Evolutionary conservation across 1,284 basidiomycete genomes (phyloP), one percentile per base, ranked within the genome.

Genomic region (Stygiomarasmius scandens): DNA sequence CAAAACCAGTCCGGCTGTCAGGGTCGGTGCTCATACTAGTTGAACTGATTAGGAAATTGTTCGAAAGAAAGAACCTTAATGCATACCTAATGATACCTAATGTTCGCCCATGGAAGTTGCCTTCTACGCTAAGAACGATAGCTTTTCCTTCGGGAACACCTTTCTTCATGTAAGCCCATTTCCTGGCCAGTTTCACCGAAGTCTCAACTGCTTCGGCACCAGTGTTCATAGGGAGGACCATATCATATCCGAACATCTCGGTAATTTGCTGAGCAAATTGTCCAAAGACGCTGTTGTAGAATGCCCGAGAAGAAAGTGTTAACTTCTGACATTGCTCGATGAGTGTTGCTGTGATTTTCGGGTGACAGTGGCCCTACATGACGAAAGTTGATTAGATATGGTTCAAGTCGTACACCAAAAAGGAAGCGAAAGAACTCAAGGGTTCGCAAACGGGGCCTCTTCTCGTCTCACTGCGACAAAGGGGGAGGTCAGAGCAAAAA

Each of bases 191-290:
- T 80, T 95, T 93, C 63, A 92, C 66, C 19, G 81, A 78, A 0
- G 95, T 97, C 78, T 99, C 96, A 60, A 99, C 96, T 8, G 96
- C 96, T 71, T 99, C 96, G 1, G 95, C 96, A 45, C 96, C 96
- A 0, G 96, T 99, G 82, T 99, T 99, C 95, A 99, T 98, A 22
- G 96, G 96, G n/a, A 99, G 82, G 10, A 98, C 94, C 89, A 96
- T 96, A 61, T 94, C 93, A 70, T 92, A 96, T 14, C 88, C 89
- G 67, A 96, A 94, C 74, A 93, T 83, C 64, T 86, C 76, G 12
- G 92, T 96, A 56, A 98, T 79, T 73, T 89, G 86, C 75, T 94
- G 82, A 1, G 95, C 94, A 73, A 96, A 99, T 22, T 81, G 83
- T 0, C 94, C 95, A 65, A 99, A 94, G 58, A 90, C 82, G 46